Evolutionary conservation across 2,329 filamentous ascomycete species (phyloP), one percentile per base, ranked within the genome.

Genomic region (Hysterium pulicare): DNA sequence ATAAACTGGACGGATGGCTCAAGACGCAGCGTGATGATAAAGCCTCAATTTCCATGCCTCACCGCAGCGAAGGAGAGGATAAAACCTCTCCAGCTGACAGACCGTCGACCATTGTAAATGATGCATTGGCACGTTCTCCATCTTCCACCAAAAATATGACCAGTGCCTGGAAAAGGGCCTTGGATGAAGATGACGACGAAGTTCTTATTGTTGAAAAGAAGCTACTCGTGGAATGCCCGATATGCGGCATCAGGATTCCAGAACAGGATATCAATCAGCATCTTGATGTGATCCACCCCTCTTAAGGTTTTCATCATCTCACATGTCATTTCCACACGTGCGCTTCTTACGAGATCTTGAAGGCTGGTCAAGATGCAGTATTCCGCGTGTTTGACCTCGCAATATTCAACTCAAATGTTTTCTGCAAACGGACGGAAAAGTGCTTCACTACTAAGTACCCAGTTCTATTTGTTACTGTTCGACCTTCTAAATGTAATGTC

Each of bases 1-100:
- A 71, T 43, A 72, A 71, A 49, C 52, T 72, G 31, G 68, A 72
- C 45, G 41, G 38, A 5, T 72, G 69, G 68, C 44, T 71, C n/a
- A 59, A 52, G 9, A 41, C 45, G 8, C 45, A 45, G 26, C 50
- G 48, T 23, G 35, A 36, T 19, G 15, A 21, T 9, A 33, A 23
- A 15, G 21, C 16, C 24, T 28, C 24, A 28, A 28, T 8, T 28
- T 8, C 24, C 13, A 28, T 8, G 24, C 8, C 7, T 8, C 8
- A 28, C 8, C 8, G 24, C 13, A 28, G 13, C 4, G 38, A 43
- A 36, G 21, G 16, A 24, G 48, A 55, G 30, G 52, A 44, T 44
- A 44, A 50, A 39, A 47, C 47, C 16, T 43, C 47, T 34, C 36
- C 32, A 13, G 34, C 21, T 16, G 38, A 44, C 20, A 13, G 28